phyloP scores from a whole-genome alignment of 352 stramenopile genomes.

The Pythium diclinum region DNA sequence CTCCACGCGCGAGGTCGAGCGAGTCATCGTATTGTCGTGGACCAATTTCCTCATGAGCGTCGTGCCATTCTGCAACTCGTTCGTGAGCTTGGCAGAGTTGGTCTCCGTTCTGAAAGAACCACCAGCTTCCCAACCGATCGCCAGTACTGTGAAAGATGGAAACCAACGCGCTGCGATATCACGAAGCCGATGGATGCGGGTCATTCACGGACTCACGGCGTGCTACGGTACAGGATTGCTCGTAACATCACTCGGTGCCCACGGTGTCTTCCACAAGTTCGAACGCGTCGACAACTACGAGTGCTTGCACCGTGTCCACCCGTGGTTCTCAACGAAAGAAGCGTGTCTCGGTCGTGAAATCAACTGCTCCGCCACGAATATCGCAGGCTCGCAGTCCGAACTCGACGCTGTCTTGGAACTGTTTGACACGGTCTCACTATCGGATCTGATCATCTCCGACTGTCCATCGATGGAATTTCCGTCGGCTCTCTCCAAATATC shows the following conservation, averaged over 20 bases:
- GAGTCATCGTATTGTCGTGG: slow-evolving; percentile 8
- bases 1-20: not conserved
- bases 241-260: not conserved
- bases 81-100: not conserved
- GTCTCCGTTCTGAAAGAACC: not conserved
- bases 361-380: slow-evolving; percentile 6
- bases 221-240: slow-evolving; percentile 7
- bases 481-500: not conserved
- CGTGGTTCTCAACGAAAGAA: slow-evolving; percentile 19
- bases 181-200: not conserved
- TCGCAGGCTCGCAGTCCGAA: not conserved
- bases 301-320: slow-evolving; percentile 13
- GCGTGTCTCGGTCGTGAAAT: slow-evolving; percentile 6
- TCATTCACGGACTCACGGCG: not conserved
- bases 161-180: not conserved
- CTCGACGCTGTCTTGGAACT: not conserved
- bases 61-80: slow-evolving; percentile 6
- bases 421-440: slow-evolving; percentile 5
- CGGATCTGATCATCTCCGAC: slow-evolving; percentile 4
- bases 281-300: not conserved
- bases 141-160: not conserved
- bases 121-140: not conserved
- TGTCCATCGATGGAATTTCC: slow-evolving; percentile 9
- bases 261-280: not conserved
- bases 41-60: not conserved